A percentile compares a stretch with the other conserved stretches of the same genome.
Evolutionary conservation across 2,329 filamentous ascomycete species (phyloP).

Genomic region (Mariannaea elegans): DNA sequence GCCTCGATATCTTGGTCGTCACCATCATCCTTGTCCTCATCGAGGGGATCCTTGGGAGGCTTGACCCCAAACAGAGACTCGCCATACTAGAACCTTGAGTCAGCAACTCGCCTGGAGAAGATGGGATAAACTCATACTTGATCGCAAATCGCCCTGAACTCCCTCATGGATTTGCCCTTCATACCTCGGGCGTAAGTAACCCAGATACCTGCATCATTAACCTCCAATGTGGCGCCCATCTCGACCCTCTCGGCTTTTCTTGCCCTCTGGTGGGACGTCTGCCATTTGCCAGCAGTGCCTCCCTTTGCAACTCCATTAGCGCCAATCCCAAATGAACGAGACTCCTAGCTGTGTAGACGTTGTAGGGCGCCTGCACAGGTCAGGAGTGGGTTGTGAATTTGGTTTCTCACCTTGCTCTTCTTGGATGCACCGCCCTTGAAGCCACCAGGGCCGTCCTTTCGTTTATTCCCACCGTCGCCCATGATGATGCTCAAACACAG

Average conservation of each 20-base stretch:
- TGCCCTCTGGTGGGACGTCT: constrained; percentile 65
- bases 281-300: constrained; percentile 67
- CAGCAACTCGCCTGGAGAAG: constrained; percentile 1
- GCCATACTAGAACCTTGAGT: constrained; percentile 63
- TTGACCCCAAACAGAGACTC: constrained; percentile 67
- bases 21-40: constrained; percentile 46
- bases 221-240: constrained; percentile 61
- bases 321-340: not conserved
- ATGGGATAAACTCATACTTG: constrained; percentile 58
- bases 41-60: constrained; percentile 44
- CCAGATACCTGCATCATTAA: constrained; percentile 80
- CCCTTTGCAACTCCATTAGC: constrained; percentile 46
- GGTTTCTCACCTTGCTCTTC: constrained; percentile 51
- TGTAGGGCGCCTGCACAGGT: not conserved
- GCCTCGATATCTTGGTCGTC: constrained; percentile 74
- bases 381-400: not conserved
- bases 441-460: constrained; percentile 44
- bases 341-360: not conserved
- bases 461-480: constrained; percentile 45
- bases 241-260: constrained; percentile 55
- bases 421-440: constrained; percentile 44
- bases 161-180: constrained; percentile 73
- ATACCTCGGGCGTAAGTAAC: constrained; percentile 78
- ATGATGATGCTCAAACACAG: constrained; percentile 29
- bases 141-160: constrained; percentile 72